Conservation (phyloP, 2,329 filamentous ascomycete species). For the Pseudogymnoascus verrucosus region DNA sequence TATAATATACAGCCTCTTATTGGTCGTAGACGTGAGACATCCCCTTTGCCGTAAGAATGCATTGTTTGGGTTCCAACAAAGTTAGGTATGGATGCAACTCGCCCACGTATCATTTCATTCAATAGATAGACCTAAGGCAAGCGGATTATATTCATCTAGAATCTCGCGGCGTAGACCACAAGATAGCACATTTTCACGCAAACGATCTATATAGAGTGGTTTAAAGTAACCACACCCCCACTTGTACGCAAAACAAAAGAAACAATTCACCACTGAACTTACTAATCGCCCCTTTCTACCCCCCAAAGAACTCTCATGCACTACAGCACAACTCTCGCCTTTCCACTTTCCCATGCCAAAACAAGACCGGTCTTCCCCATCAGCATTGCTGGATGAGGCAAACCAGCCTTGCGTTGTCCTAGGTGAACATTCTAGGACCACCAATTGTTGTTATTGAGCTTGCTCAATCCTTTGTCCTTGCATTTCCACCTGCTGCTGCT, state of each 20-base stretch:
- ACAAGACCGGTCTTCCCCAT: not conserved
- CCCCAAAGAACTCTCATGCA: not conserved
- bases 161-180: not conserved
- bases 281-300: not conserved
- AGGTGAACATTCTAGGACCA: slow-evolving; percentile 7
- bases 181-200: not conserved
- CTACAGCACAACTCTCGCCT: not conserved
- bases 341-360: not conserved
- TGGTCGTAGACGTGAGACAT: not conserved
- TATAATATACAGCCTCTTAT: not conserved
- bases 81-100: not conserved
- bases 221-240: not conserved
- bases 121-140: not conserved
- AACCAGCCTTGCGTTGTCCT: slow-evolving; percentile 3
- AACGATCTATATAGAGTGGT: not conserved
- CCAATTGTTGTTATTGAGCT: slow-evolving; percentile 7
- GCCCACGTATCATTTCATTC: not conserved
- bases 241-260: slow-evolving; percentile 2
- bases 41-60: not conserved
- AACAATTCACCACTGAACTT: slow-evolving; percentile 2
- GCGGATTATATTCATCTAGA: not conserved
- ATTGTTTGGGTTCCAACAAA: not conserved
- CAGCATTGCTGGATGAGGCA: not conserved
- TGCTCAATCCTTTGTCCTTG: not conserved
- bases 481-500: not conserved